Percentiles rank a stretch among this genome's conserved stretches.
Evolutionary conservation across 495 filamentous ascomycete genomes (phyloP).

Genomic region (Letharia lupina): DNA sequence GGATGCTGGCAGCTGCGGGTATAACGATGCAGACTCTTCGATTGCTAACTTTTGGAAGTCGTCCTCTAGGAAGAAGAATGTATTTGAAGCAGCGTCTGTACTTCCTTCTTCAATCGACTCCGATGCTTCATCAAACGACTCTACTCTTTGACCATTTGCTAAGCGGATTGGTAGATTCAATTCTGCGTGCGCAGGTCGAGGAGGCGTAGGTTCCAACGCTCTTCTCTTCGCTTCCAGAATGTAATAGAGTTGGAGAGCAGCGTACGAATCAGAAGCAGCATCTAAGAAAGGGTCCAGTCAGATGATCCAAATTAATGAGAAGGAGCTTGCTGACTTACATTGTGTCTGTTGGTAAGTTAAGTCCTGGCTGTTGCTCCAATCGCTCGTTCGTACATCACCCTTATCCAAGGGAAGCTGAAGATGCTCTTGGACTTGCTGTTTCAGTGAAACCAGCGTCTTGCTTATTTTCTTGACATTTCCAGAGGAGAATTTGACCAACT

Average conservation of each 20-base stretch:
- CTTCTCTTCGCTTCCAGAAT: conserved; percentile 57
- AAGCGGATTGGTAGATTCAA: conserved; percentile 51
- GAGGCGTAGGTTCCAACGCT: conserved; percentile 58
- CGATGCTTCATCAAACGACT: conserved; percentile 28
- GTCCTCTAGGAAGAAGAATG: conserved; percentile 14
- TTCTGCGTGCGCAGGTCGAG: conserved; percentile 59
- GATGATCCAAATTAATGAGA: conserved; percentile 1
- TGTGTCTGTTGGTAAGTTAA: conserved; percentile 58
- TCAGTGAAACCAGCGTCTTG: conserved; percentile 56
- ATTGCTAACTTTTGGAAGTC: conserved; percentile 18
- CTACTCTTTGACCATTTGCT: conserved; percentile 31
- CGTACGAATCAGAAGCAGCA: conserved; percentile 78
- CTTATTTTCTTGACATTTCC: conserved; percentile 49
- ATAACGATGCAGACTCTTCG: conserved; percentile 19
- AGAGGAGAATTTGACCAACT: conserved; percentile 55
- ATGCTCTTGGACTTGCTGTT: conserved; percentile 59
- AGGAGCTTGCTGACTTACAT: conserved; percentile 43
- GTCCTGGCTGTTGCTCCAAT: conserved; percentile 51
- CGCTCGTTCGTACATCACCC: conserved; percentile 55
- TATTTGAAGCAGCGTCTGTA: conserved; percentile 1
- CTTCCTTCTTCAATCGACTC: conserved; percentile 25
- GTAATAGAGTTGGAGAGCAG: conserved; percentile 63
- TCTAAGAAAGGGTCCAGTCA: conserved; percentile 39
- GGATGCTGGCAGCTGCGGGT: conserved; percentile 3
- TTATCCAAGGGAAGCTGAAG: conserved; percentile 73